Conservation (phyloP, 2,329 filamentous ascomycete genomes). For the Cytospora leucostoma region DNA sequence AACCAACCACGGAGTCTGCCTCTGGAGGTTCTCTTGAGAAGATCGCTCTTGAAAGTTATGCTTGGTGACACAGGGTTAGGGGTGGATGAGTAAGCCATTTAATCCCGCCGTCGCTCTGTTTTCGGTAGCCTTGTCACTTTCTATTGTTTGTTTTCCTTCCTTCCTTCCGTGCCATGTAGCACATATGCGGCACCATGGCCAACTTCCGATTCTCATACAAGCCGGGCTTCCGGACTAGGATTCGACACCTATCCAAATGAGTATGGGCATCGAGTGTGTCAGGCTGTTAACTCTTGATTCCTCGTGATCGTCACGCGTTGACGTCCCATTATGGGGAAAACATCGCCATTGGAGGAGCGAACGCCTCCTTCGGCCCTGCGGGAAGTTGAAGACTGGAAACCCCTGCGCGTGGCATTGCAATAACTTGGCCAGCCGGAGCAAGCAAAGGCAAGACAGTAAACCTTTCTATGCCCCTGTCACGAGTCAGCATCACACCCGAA, state of each 20-base stretch:
- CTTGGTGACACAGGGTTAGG: no score
- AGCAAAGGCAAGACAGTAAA: slow-evolving; percentile 21
- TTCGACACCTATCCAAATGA: slow-evolving; percentile 5
- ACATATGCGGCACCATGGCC: slow-evolving; percentile 8
- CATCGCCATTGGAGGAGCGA: neutral
- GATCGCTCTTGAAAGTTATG: no score
- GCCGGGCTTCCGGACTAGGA: neutral
- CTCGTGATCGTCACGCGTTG: slow-evolving; percentile 6
- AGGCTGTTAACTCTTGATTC: slow-evolving; percentile 5
- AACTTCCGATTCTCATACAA: slow-evolving; percentile 7
- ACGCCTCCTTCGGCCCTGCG: neutral
- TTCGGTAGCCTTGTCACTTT: no score
- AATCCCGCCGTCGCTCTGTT: no score
- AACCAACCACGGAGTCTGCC: no score
- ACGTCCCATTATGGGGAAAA: neutral
- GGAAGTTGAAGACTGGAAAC: slow-evolving; percentile 1
- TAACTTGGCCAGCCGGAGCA: neutral
- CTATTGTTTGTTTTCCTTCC: no score
- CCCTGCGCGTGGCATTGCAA: slow-evolving; percentile 12
- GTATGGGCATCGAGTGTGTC: neutral
- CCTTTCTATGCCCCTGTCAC: slow-evolving; percentile 1
- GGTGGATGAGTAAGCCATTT: no score
- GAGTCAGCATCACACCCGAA: slow-evolving; percentile 24
- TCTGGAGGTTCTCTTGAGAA: no score
- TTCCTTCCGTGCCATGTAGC: neutral